A percentile compares a stretch with the other conserved stretches of the same genome.
Evolutionary conservation across 1,284 basidiomycete species (phyloP).

Genomic region (Trichosporon sp.): DNA sequence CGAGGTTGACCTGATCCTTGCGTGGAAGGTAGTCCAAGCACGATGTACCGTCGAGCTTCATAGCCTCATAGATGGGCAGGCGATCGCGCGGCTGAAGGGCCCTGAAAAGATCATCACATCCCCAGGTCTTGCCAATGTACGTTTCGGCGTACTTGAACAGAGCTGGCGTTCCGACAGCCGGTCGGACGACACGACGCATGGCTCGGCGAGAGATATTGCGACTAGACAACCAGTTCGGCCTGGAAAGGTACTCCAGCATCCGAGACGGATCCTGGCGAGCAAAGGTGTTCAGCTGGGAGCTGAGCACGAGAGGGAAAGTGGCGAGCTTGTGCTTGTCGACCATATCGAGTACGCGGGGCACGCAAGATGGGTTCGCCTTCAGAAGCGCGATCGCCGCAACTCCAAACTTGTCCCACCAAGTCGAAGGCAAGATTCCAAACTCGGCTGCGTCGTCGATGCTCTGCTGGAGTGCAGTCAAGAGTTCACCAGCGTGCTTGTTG

Average conservation of each 20-base stretch:
- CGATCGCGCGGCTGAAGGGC: not conserved
- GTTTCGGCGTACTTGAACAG: not conserved
- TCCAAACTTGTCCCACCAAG: constrained; percentile 1
- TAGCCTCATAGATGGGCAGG: not conserved
- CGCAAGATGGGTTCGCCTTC: not conserved
- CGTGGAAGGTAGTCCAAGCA: not conserved
- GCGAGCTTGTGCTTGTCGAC: not conserved
- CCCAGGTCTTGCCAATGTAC: not conserved
- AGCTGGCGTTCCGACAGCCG: not conserved
- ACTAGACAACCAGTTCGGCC: not conserved
- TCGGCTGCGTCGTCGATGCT: not conserved
- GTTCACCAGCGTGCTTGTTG: not conserved
- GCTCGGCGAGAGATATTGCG: not conserved
- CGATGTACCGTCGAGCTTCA: not conserved
- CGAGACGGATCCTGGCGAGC: not conserved
- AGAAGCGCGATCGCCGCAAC: not conserved
- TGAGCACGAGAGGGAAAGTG: not conserved
- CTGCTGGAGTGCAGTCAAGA: not conserved
- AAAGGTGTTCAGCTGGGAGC: not conserved
- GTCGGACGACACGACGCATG: not conserved
- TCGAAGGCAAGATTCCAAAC: not conserved
- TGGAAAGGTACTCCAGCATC: not conserved
- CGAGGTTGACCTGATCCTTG: not conserved
- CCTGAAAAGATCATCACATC: not conserved
- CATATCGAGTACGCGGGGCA: not conserved